Conservation (phyloP, 495 filamentous ascomycete species). For the Terfezia claveryi region DNA sequence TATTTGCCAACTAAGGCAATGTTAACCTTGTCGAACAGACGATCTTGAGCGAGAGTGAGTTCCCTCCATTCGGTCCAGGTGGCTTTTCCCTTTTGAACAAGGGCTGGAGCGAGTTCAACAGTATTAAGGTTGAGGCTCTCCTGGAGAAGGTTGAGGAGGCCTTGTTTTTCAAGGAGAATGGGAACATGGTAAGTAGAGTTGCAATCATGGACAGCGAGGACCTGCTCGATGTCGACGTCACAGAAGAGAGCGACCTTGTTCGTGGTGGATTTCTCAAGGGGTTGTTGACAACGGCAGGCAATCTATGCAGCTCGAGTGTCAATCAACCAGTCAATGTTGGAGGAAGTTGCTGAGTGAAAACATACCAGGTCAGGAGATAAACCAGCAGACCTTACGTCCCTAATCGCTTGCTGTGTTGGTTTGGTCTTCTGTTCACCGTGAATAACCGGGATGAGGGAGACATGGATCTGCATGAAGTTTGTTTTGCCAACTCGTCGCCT, state of each 20-base stretch:
- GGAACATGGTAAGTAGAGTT: slow-evolving; percentile 80
- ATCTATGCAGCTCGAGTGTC: slow-evolving; percentile 28
- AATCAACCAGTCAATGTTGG: not conserved
- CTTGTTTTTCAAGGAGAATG: slow-evolving; percentile 62
- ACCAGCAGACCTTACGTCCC: slow-evolving; percentile 50
- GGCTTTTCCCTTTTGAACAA: slow-evolving; percentile 33
- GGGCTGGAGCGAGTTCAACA: slow-evolving; percentile 24
- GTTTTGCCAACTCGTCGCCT: slow-evolving; percentile 44
- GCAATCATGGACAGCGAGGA: slow-evolving; percentile 70
- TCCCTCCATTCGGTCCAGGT: slow-evolving; percentile 58
- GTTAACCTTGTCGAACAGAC: slow-evolving; percentile 40
- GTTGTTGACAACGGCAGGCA: slow-evolving; percentile 68
- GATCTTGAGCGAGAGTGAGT: slow-evolving; percentile 39
- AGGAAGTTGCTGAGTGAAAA: not conserved
- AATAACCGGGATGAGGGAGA: slow-evolving; percentile 53
- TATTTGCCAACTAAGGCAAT: slow-evolving; percentile 93
- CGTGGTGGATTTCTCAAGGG: slow-evolving; percentile 49
- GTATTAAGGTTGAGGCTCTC: slow-evolving; percentile 37
- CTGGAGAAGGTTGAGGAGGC: slow-evolving; percentile 39
- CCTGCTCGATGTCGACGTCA: slow-evolving; percentile 57
- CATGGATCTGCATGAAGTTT: slow-evolving; percentile 74
- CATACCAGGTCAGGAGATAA: slow-evolving; percentile 61
- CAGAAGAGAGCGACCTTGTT: slow-evolving; percentile 77
- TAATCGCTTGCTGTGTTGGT: slow-evolving; percentile 79
- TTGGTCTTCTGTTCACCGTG: slow-evolving; percentile 90